These are phyloP conservation scores for Boletellus emodensis DNA, from an alignment of 768 basidiomycete genomes.

Conservation along the genomic window DNA sequence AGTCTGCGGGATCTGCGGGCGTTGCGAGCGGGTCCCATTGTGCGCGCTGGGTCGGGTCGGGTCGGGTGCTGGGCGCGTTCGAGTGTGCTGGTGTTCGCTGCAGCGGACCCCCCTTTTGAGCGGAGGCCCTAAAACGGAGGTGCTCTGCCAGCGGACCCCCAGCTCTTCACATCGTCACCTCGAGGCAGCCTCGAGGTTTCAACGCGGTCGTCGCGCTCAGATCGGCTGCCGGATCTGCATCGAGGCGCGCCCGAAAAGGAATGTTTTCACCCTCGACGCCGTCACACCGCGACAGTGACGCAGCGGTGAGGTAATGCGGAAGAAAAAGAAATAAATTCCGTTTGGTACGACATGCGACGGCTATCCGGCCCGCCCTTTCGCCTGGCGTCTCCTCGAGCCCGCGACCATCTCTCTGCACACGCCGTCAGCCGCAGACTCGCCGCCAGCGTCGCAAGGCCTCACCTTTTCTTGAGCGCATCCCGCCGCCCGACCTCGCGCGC, in stretches of 20 bases:
- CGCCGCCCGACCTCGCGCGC: slow-evolving; percentile 64
- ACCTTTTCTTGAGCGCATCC: slow-evolving; percentile 75
- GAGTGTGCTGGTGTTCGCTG: slow-evolving; percentile 8
- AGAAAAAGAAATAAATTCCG: neutral
- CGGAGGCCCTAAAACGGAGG: slow-evolving; percentile 17
- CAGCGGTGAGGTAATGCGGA: neutral
- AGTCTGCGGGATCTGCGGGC: slow-evolving; percentile 43
- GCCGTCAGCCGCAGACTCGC: neutral
- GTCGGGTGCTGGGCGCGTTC: slow-evolving; percentile 6
- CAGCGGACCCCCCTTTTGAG: slow-evolving; percentile 30
- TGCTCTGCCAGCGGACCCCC: slow-evolving; percentile 15
- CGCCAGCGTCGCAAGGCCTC: slow-evolving; percentile 9
- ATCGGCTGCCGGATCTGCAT: slow-evolving; percentile 30
- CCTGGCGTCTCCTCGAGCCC: slow-evolving; percentile 65
- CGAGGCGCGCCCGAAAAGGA: slow-evolving; percentile 9
- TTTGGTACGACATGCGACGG: neutral
- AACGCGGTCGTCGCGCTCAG: slow-evolving; percentile 21
- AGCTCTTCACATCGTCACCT: slow-evolving; percentile 38
- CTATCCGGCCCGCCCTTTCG: slow-evolving; percentile 22
- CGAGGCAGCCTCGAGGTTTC: slow-evolving; percentile 36
- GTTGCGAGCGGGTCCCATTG: slow-evolving; percentile 34
- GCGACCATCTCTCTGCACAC: slow-evolving; percentile 68
- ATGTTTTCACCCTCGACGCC: neutral
- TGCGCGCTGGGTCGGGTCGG: neutral
- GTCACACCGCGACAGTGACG: neutral